Percentiles rank a stretch among this genome's conserved stretches.
Conservation (phyloP, 2,329 filamentous ascomycete genomes). For the Chalara sp. region DNA sequence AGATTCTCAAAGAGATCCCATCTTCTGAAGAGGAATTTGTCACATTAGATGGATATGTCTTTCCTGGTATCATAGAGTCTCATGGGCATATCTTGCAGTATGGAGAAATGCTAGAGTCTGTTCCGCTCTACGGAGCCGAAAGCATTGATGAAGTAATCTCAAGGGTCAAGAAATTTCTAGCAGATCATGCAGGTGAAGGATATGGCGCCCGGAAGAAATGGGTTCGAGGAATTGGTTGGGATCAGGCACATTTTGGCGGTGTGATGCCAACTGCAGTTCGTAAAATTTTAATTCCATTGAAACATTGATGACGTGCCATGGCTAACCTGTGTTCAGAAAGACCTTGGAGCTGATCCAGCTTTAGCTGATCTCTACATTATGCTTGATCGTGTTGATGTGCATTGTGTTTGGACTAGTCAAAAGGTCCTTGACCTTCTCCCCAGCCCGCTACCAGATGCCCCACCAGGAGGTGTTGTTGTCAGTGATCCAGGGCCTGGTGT, state of each 20-base stretch:
- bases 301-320: not conserved
- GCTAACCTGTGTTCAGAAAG: slow-evolving; percentile 33
- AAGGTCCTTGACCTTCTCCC: slow-evolving; percentile 56
- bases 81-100: slow-evolving; percentile 62
- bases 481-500: slow-evolving; percentile 57
- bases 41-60: slow-evolving; percentile 43
- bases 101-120: slow-evolving; percentile 60
- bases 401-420: slow-evolving; percentile 63
- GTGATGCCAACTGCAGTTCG: slow-evolving; percentile 52
- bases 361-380: slow-evolving; percentile 56
- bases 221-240: slow-evolving; percentile 65
- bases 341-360: slow-evolving; percentile 44
- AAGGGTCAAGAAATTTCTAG: slow-evolving; percentile 46
- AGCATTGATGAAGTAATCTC: slow-evolving; percentile 47
- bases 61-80: slow-evolving; percentile 65
- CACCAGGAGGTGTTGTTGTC: slow-evolving; percentile 59
- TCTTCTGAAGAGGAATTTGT: slow-evolving; percentile 24
- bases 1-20: slow-evolving; percentile 34
- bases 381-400: slow-evolving; percentile 63
- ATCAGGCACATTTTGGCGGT: slow-evolving; percentile 56
- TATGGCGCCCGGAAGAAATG: slow-evolving; percentile 43
- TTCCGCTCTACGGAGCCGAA: slow-evolving; percentile 53
- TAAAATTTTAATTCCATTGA: slow-evolving; percentile 22
- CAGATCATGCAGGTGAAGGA: slow-evolving; percentile 42
- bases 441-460: slow-evolving; percentile 34